Evolutionary conservation across 176 grass and related monocot species (phyloP).

Genomic region (Hordeum vulgare): MorexV3_pseudomolecules_assembly NC_058520.1:607343510-607344009

Average conservation of each 20-base stretch:
- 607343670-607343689: neutral
- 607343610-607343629: neutral
- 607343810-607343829: neutral
- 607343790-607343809: neutral
- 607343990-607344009: constrained; percentile 79
- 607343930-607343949: constrained; percentile 11
- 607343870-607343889: constrained; percentile 80
- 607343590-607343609: neutral
- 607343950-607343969: neutral
- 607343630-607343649: neutral
- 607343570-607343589: neutral
- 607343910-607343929: constrained; percentile 34
- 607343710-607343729: neutral
- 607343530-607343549: too few relatives aligned
- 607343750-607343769: neutral
- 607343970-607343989: constrained; percentile 54
- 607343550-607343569: too few relatives aligned
- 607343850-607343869: constrained; percentile 35
- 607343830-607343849: constrained; percentile 44
- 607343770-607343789: neutral
- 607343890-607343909: constrained; percentile 48
- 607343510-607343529: too few relatives aligned
- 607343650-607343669: fast-evolving
- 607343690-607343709: neutral
- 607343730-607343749: neutral